A percentile compares a stretch with the other conserved stretches of the same genome.
These are phyloP conservation scores for Neckera pumila DNA, from an alignment of 225 moss, liverwort and hornwort genomes.

Conservation along the genomic window DNA sequence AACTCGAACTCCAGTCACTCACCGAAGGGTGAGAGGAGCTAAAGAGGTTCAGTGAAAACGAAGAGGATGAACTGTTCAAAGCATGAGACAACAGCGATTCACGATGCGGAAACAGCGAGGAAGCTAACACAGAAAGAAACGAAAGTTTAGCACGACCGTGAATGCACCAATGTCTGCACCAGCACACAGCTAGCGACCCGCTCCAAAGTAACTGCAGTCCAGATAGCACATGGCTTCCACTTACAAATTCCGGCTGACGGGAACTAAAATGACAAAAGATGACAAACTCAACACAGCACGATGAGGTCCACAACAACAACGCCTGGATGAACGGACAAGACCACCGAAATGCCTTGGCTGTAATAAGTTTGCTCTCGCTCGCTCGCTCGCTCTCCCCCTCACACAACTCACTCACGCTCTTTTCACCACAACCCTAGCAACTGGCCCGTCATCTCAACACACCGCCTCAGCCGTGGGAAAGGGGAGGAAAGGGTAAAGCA, in stretches of 20 bases:
- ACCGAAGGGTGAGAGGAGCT: neutral
- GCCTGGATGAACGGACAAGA: constrained; percentile 6
- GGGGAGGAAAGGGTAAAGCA: neutral
- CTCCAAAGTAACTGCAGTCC: constrained; percentile 12
- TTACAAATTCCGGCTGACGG: neutral
- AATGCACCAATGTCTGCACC: constrained; percentile 18
- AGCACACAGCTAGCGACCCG: neutral
- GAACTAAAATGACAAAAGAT: neutral
- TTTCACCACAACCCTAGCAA: constrained; percentile 24
- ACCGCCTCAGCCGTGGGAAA: neutral
- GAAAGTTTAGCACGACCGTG: neutral
- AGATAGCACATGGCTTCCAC: constrained; percentile 7
- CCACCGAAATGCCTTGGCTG: neutral
- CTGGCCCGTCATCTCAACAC: neutral
- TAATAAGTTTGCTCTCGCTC: neutral
- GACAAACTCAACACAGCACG: neutral
- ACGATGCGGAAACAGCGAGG: constrained; percentile 3
- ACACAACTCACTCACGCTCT: neutral
- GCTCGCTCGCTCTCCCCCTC: neutral
- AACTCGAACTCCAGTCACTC: neutral
- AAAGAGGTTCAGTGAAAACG: neutral
- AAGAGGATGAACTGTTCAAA: neutral
- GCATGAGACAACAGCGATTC: constrained; percentile 1
- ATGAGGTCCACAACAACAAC: constrained; percentile 10
- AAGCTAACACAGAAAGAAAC: constrained; percentile 1